A percentile compares a stretch with the other conserved stretches of the same genome.
Conservation (phyloP, 192 early-diverging fungal species). For the Umbelopsis sp. region DNA sequence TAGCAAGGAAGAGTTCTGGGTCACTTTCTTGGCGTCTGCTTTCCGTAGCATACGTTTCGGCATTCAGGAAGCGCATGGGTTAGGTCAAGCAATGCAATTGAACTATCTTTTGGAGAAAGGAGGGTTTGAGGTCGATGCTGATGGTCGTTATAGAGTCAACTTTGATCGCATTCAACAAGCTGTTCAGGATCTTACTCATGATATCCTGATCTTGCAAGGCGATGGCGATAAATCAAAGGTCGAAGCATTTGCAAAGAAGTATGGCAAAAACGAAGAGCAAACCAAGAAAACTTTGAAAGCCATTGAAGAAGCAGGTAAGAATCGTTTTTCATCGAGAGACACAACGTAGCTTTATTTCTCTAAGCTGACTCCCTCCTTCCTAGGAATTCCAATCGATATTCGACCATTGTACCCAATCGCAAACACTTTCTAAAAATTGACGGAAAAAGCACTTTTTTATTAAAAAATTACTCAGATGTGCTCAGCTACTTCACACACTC, state of each 20-base stretch:
- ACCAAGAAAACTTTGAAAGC: slow-evolving; percentile 56
- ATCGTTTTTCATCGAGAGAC: background rate
- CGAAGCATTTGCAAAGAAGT: slow-evolving; percentile 57
- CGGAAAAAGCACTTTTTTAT: slow-evolving; percentile 46
- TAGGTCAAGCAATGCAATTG: slow-evolving; percentile 74
- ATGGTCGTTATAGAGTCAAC: slow-evolving; percentile 57
- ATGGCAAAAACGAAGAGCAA: slow-evolving; percentile 51
- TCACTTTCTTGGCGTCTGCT: slow-evolving; percentile 72
- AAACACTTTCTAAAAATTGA: slow-evolving; percentile 27
- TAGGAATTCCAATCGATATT: slow-evolving; percentile 43
- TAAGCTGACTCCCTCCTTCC: background rate
- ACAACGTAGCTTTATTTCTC: background rate
- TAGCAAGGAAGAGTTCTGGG: slow-evolving; percentile 64
- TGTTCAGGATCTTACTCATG: slow-evolving; percentile 60
- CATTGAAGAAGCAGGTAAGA: slow-evolving; percentile 49
- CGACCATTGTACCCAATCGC: slow-evolving; percentile 36
- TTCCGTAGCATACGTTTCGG: slow-evolving; percentile 76
- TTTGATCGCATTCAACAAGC: slow-evolving; percentile 58
- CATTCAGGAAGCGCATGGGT: slow-evolving; percentile 68
- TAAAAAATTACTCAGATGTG: background rate
- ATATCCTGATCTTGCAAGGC: slow-evolving; percentile 73
- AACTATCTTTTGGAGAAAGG: slow-evolving; percentile 69
- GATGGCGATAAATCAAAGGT: slow-evolving; percentile 67
- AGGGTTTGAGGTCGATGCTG: slow-evolving; percentile 55
- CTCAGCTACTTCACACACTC: background rate